phyloP scores from a whole-genome alignment of 805 yeast species.

The Tetrapisispora phaffii region DNA sequence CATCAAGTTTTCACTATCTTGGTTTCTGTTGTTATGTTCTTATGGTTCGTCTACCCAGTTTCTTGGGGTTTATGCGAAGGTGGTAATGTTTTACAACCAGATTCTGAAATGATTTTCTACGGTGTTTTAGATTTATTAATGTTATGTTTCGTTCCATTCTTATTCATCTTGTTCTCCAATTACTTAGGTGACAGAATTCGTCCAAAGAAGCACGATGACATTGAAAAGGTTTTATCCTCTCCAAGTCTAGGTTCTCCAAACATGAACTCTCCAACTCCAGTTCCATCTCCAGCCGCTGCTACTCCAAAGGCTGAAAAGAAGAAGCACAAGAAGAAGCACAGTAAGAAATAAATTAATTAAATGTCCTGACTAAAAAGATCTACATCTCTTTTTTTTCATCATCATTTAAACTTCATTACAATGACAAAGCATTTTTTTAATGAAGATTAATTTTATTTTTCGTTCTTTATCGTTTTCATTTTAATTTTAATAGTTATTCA shows the following conservation, averaged over 20 bases:
- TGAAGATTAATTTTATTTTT: background rate
- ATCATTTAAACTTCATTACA: background rate
- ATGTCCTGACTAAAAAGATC: background rate
- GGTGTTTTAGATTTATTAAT: constrained; percentile 46
- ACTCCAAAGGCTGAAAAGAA: constrained; percentile 5
- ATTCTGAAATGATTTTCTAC: constrained; percentile 48
- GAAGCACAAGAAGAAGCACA: constrained; percentile 6
- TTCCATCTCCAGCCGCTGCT: constrained; percentile 12
- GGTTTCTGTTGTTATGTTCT: constrained; percentile 17
- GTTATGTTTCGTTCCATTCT: constrained; percentile 29
- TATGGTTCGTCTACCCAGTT: constrained; percentile 36
- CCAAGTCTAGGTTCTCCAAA: constrained; percentile 4
- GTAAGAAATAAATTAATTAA: background rate
- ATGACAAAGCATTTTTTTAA: background rate
- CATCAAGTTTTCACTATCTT: constrained; percentile 14
- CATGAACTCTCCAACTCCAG: constrained; percentile 4
- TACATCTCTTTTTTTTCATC: background rate
- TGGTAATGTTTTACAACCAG: constrained; percentile 51
- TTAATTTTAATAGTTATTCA: background rate
- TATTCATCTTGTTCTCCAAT: constrained; percentile 17
- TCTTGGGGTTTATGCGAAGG: constrained; percentile 39
- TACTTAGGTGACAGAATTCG: constrained; percentile 19
- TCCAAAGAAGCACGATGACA: constrained; percentile 11
- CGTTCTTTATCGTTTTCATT: background rate
- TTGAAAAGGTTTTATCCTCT: constrained; percentile 29